Percentiles rank a stretch among this genome's conserved stretches.
Conservation (phyloP, 2,329 filamentous ascomycete genomes). For the Cladosporium cucumerinum region DNA sequence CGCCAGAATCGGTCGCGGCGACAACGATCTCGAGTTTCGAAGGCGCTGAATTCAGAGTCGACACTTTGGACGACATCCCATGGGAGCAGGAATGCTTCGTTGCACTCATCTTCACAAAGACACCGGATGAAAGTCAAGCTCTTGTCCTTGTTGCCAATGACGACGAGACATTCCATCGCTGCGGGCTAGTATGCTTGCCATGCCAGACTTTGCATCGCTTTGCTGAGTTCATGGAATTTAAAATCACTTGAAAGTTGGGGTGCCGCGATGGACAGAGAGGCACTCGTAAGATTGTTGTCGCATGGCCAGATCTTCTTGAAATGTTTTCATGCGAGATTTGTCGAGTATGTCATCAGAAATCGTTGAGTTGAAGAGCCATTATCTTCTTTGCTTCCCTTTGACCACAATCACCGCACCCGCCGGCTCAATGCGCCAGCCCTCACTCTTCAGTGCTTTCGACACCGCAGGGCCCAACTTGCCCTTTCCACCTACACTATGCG, state of each 20-base stretch:
- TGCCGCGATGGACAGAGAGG: background rate
- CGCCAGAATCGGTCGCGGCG: background rate
- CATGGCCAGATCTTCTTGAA: background rate
- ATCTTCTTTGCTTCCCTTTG: conserved; percentile 47
- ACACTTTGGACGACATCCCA: background rate
- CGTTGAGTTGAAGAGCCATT: no score
- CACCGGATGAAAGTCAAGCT: background rate
- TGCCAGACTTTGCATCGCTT: background rate
- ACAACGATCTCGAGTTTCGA: background rate
- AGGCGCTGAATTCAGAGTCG: background rate
- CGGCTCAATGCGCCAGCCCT: conserved; percentile 80
- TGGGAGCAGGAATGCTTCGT: background rate
- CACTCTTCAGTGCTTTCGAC: conserved; percentile 67
- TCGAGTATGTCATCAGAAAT: background rate
- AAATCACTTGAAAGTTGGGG: background rate
- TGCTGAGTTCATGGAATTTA: background rate
- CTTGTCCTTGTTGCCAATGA: background rate
- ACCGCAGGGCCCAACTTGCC: conserved; percentile 77
- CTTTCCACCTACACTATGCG: conserved; percentile 72
- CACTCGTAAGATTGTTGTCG: background rate
- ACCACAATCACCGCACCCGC: conserved; percentile 69
- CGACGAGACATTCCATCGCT: background rate
- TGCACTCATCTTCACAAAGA: background rate
- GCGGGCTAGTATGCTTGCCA: background rate
- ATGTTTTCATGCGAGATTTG: background rate